Percentiles rank a stretch among this genome's conserved stretches.
Conservation (phyloP, 179 eudicot species). For the Vitellaria paradoxa region DNA sequence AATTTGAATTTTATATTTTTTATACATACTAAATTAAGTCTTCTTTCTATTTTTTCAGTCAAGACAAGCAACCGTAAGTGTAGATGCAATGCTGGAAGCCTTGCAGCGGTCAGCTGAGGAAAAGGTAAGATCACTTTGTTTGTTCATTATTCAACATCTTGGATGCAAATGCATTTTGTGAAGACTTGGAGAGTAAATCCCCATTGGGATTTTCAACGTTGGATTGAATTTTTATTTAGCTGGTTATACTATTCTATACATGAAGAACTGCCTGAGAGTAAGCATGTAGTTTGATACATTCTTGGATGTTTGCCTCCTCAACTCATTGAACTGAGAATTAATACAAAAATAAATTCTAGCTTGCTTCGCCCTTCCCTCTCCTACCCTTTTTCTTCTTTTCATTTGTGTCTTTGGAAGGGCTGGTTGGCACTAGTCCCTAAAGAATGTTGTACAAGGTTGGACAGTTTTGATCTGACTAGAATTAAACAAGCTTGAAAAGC, state of each 20-base stretch:
- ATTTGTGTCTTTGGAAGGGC: too few species aligned
- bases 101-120: constrained; percentile 59
- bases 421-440: too few species aligned
- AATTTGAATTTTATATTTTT: background rate
- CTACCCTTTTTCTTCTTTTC: too few species aligned
- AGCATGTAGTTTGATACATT: background rate
- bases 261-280: background rate
- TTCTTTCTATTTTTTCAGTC: constrained; percentile 49
- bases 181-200: background rate
- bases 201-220: background rate
- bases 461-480: too few species aligned
- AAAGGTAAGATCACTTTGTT: constrained; percentile 41
- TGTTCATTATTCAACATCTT: background rate
- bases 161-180: background rate
- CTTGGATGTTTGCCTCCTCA: background rate
- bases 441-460: too few species aligned
- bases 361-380: too few species aligned
- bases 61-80: constrained; percentile 79
- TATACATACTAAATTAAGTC: constrained; percentile 9
- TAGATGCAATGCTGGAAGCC: constrained; percentile 80
- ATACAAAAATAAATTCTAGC: background rate
- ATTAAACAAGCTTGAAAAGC: too few species aligned
- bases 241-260: background rate
- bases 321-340: background rate
- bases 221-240: background rate